Evolutionary conservation across 1,284 basidiomycete species (phyloP).

Genomic region (Acaromyces ingoldii): DNA sequence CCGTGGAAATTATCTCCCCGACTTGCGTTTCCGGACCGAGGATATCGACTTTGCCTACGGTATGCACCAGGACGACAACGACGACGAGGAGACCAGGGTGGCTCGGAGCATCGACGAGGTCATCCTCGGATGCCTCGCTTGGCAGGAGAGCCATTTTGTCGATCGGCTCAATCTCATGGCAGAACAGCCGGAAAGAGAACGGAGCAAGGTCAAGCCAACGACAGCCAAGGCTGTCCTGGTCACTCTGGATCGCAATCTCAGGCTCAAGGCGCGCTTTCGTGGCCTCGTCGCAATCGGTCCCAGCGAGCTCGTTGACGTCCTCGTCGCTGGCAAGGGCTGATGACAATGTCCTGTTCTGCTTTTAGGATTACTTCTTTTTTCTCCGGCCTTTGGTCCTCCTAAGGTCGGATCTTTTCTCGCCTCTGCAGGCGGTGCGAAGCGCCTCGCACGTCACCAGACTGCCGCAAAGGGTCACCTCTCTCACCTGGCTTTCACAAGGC

Average conservation of each 20-base stretch:
- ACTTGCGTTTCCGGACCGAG: constrained; percentile 77
- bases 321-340: not conserved
- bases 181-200: constrained; percentile 25
- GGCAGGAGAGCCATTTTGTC: constrained; percentile 87
- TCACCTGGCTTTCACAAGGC: not conserved
- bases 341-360: too few relatives aligned
- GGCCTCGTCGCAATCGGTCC: constrained; percentile 64
- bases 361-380: not conserved
- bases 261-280: constrained; percentile 60
- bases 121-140: constrained; percentile 81
- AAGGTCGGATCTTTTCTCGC: not conserved
- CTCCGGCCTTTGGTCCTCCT: not conserved
- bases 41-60: constrained; percentile 64
- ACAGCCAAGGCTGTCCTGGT: constrained; percentile 79
- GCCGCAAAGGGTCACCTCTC: not conserved
- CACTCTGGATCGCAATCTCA: constrained; percentile 77
- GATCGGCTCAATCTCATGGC: constrained; percentile 62
- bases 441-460: too few relatives aligned
- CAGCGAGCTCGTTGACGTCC: constrained; percentile 52
- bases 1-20: constrained; percentile 84
- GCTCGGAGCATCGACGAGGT: constrained; percentile 89
- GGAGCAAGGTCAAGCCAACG: constrained; percentile 51
- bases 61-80: not conserved
- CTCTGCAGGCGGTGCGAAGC: too few relatives aligned
- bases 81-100: constrained; percentile 44